Evolutionary conservation across 2,329 filamentous ascomycete genomes (phyloP).

Genomic region (Cladosporium sphaerospermum): DNA sequence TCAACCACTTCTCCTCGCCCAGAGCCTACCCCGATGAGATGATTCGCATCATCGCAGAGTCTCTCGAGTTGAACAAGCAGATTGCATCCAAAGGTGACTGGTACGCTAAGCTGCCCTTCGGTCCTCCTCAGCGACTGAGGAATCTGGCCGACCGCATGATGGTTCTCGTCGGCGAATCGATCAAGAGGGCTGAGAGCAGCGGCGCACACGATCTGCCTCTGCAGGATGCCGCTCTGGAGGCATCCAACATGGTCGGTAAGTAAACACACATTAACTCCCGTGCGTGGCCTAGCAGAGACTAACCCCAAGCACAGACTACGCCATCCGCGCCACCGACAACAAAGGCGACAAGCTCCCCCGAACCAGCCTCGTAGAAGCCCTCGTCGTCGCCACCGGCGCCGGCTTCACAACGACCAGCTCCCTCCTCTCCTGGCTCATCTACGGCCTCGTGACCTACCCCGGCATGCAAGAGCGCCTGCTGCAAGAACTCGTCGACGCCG

Average conservation of each 20-base stretch:
- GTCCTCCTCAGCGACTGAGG: conserved; percentile 45
- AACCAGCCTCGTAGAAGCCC: conserved; percentile 33
- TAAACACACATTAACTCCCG: neutral
- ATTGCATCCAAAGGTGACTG: conserved; percentile 49
- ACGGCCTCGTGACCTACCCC: conserved; percentile 47
- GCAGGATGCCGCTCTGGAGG: conserved; percentile 34
- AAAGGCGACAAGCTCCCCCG: conserved; percentile 51
- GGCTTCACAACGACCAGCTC: conserved; percentile 57
- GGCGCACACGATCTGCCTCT: conserved; percentile 32
- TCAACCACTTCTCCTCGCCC: conserved; percentile 45
- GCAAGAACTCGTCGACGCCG: conserved; percentile 48
- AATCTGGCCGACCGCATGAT: conserved; percentile 31
- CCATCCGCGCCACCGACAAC: conserved; percentile 47
- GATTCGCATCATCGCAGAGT: conserved; percentile 45
- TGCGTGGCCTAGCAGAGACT: conserved; percentile 18
- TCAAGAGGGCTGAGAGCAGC: conserved; percentile 24
- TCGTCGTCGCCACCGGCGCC: conserved; percentile 51
- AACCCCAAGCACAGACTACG: conserved; percentile 39
- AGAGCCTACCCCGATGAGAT: conserved; percentile 40
- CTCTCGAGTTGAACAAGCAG: conserved; percentile 54
- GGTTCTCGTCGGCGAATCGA: conserved; percentile 31
- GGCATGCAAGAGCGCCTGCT: conserved; percentile 53
- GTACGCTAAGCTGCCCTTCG: conserved; percentile 54
- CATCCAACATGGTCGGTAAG: conserved; percentile 18
- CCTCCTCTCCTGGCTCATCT: conserved; percentile 54